Conservation (phyloP, 108 stramenopile species). For the Schizochytrium sp. region DNA sequence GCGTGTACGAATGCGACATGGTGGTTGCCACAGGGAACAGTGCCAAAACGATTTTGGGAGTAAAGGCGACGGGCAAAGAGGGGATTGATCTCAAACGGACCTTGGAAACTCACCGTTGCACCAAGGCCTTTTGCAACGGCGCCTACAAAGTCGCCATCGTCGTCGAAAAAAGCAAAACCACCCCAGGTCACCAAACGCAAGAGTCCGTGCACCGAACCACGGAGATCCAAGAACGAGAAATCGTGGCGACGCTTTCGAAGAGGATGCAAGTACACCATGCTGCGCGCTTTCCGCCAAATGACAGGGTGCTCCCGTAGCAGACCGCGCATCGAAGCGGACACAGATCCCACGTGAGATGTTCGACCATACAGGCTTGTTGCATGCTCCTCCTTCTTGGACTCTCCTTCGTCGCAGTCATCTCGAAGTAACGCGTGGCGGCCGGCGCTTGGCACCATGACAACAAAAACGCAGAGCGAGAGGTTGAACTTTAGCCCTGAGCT, state of each 20-base stretch:
- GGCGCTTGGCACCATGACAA: neutral
- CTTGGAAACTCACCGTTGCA: neutral
- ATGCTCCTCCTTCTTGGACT: neutral
- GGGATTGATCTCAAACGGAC: neutral
- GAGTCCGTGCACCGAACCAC: neutral
- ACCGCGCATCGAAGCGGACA: too few relatives aligned
- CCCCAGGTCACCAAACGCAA: neutral
- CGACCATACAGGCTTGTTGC: too few relatives aligned
- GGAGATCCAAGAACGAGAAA: neutral
- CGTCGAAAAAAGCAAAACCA: neutral
- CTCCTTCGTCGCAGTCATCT: neutral
- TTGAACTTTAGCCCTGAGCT: neutral
- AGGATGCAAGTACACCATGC: neutral
- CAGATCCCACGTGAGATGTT: too few relatives aligned
- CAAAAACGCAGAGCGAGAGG: neutral
- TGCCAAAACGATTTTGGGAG: neutral
- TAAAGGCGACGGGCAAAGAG: neutral
- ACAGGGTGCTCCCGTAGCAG: too few relatives aligned
- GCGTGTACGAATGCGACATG: neutral
- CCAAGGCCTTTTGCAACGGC: neutral
- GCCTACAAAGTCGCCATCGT: neutral
- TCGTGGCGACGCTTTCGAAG: neutral
- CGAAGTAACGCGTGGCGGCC: neutral
- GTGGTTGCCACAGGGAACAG: neutral
- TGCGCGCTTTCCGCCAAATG: neutral